Conservation (phyloP, 2,329 filamentous ascomycete genomes). For the Cladosporium sp. region DNA sequence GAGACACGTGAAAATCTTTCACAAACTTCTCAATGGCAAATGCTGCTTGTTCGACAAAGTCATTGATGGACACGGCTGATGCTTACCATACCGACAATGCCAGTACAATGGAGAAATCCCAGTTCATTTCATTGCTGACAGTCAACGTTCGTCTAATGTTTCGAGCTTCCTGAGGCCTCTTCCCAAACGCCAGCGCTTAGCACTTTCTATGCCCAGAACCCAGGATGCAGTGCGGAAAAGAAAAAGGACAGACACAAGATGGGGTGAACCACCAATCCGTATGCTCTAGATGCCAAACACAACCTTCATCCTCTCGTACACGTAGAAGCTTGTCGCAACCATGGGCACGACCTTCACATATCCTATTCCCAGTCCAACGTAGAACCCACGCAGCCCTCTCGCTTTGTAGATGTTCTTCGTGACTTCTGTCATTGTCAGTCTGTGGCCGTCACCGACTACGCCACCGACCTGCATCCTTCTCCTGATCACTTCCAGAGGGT, state of each 20-base stretch:
- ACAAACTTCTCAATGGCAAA: background rate
- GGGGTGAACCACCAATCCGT: background rate
- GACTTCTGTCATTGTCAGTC: constrained; percentile 78
- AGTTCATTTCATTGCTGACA: background rate
- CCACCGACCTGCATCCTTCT: constrained; percentile 95
- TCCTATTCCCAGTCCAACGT: constrained; percentile 88
- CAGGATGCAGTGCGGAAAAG: constrained; percentile 6
- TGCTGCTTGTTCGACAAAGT: background rate
- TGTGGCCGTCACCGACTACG: constrained; percentile 85
- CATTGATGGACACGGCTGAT: background rate
- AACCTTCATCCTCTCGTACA: constrained; percentile 66
- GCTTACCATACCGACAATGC: background rate
- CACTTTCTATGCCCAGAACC: background rate
- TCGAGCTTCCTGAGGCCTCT: background rate
- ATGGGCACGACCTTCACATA: constrained; percentile 94
- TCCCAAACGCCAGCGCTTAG: constrained; percentile 14
- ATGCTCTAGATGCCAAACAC: constrained; percentile 50
- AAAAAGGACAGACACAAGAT: background rate
- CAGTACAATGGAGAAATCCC: background rate
- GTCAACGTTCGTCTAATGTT: background rate
- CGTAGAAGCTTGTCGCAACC: constrained; percentile 72
- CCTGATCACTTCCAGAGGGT: constrained; percentile 89
- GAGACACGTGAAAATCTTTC: background rate
- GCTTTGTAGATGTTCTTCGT: constrained; percentile 73
- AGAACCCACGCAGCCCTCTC: constrained; percentile 79